A percentile compares a stretch with the other conserved stretches of the same genome.
phyloP scores from a whole-genome alignment of 1,284 basidiomycete species.

The Sporisorium scitamineum region DNA sequence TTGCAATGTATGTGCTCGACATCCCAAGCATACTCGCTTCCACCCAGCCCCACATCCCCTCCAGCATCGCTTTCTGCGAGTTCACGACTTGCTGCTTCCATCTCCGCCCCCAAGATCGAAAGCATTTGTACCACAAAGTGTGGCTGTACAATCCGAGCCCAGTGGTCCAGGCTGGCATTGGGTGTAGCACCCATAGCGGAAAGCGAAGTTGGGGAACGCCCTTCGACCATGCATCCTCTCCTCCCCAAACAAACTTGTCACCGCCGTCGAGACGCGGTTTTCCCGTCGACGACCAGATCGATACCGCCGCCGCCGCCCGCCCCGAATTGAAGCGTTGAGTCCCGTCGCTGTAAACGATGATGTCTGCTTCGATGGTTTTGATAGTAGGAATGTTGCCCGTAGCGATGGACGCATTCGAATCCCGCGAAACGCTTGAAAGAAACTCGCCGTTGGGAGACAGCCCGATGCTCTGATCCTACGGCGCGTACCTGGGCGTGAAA shows the following conservation, averaged over 20 bases:
- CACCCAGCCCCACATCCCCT: neutral
- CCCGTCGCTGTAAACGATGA: neutral
- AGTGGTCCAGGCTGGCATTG: neutral
- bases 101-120: neutral
- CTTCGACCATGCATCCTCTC: slow-evolving; percentile 3
- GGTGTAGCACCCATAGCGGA: neutral
- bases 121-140: neutral
- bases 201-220: slow-evolving; percentile 3
- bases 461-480: neutral
- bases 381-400: neutral
- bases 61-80: neutral
- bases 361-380: neutral
- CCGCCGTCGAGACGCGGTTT: neutral
- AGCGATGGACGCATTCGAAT: neutral
- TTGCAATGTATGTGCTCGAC: neutral
- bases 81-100: neutral
- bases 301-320: slow-evolving; percentile 1
- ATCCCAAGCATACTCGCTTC: neutral
- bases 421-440: neutral
- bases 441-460: slow-evolving; percentile 2
- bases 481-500: neutral
- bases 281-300: neutral
- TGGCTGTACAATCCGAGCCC: neutral
- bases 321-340: neutral
- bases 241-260: neutral